Conservation (phyloP, 2,329 filamentous ascomycete species). For the Chrysosporium queenslandicum region DNA sequence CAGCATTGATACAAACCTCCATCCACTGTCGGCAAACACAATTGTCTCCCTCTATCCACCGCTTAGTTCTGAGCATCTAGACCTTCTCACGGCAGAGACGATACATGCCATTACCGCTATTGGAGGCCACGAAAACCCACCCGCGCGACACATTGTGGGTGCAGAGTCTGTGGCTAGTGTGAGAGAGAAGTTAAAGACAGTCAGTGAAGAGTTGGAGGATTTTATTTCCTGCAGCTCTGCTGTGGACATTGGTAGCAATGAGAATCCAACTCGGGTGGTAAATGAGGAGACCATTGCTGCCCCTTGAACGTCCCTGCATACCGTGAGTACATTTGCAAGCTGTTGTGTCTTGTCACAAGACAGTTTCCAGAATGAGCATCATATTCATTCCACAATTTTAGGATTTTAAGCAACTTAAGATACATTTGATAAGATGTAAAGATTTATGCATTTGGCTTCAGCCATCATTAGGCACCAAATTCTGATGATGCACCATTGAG, state of each 20-base stretch:
- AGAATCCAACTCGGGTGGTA: slow-evolving; percentile 20
- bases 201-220: slow-evolving; percentile 91
- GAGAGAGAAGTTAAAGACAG: slow-evolving; percentile 91
- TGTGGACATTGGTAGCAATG: slow-evolving; percentile 50
- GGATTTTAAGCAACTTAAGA: too few species aligned
- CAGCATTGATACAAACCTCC: slow-evolving; percentile 5
- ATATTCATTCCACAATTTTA: too few species aligned
- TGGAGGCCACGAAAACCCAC: slow-evolving; percentile 90
- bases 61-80: slow-evolving; percentile 56
- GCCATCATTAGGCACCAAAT: too few species aligned
- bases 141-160: slow-evolving; percentile 86
- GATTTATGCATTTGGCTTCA: too few species aligned
- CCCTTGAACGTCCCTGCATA: too few species aligned
- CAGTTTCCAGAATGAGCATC: too few species aligned
- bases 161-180: slow-evolving; percentile 78
- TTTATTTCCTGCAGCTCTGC: slow-evolving; percentile 83
- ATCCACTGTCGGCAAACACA: slow-evolving; percentile 32
- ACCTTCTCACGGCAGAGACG: slow-evolving; percentile 73
- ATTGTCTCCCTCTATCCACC: slow-evolving; percentile 63
- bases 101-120: slow-evolving; percentile 86
- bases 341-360: too few species aligned
- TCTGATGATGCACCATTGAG: too few species aligned
- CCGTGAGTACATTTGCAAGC: not conserved
- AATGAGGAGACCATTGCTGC: slow-evolving; percentile 3
- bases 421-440: too few species aligned